Evolutionary conservation across 495 filamentous ascomycete genomes (phyloP), one percentile per base, ranked within the genome.

Genomic region (Aspergillus heteromorphus): DNA sequence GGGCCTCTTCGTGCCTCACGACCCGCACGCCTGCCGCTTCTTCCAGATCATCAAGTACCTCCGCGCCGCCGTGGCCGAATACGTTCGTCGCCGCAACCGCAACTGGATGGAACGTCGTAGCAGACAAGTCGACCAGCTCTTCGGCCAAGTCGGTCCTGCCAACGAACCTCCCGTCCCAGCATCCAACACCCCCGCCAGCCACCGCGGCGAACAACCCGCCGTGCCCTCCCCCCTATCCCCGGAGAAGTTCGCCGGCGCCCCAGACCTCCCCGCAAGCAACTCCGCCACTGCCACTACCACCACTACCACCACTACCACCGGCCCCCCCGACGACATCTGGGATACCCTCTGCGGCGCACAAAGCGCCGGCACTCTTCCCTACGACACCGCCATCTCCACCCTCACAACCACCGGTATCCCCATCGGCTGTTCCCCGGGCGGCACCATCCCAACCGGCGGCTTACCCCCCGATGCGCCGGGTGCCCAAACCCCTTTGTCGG

Each of bases 31-130:
- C 14, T 74, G 73, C 20, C 79, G 84, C 30, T 79, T 85, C 36
- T 73, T 73, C n/a, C 82, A 83, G 30, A 86, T 89, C 48, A 70
- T 88, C 40, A 77, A 76, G 34, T 78, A 77, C 41, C 87, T 89
- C 56, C 72, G 79, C 9, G 68, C 71, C 20, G 83, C 83, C 10
- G 78, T 86, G 4, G 43, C 51, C 36, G 68, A 78, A 62, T 76
- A 66, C 54, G 65, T 74, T 63, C 63, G 66, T 52, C 64, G 64
- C 54, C 59, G 73, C 45, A 70, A 63, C 48, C 58, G 67, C 41
- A 59, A 65, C 56, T 67, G 54, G 70, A 77, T 63, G 70, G 73
- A 61, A 13, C 65, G 51, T 9, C 68, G 70, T 65, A 67, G 70
- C 66, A 60, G 48, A 54, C 70, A 70, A 55, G 67, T 68, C 38